Conservation (phyloP, 176 grass and related monocot species). For the Saccharum officinarum region DNA sequence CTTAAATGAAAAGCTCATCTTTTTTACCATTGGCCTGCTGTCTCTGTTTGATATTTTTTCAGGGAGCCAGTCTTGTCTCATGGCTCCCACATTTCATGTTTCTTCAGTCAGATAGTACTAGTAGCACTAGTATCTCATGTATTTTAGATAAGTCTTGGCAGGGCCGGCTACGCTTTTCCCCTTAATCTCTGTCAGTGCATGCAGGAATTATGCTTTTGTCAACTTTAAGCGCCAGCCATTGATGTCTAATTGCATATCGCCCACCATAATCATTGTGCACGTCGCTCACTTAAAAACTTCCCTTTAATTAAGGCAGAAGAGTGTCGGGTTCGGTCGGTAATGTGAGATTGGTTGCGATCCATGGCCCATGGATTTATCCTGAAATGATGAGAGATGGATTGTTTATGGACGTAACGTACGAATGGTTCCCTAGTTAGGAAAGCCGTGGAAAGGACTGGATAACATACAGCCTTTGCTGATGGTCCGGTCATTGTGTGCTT, state of each 20-base stretch:
- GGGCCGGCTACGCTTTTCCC: not conserved
- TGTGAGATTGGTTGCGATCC: conserved; percentile 10
- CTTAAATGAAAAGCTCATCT: conserved; percentile 34
- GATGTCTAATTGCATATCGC: conserved; percentile 33
- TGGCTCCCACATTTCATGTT: conserved; percentile 29
- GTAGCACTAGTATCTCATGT: not conserved
- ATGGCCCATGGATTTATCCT: conserved; percentile 27
- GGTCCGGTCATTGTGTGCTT: conserved; percentile 34
- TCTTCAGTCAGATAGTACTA: conserved; percentile 28
- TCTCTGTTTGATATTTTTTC: conserved; percentile 45
- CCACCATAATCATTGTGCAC: conserved; percentile 43
- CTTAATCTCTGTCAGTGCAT: conserved; percentile 7
- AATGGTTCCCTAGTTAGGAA: conserved; percentile 28
- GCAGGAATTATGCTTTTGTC: conserved; percentile 35
- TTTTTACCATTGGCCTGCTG: conserved; percentile 28
- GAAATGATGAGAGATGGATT: conserved; percentile 31
- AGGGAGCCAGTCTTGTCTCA: conserved; percentile 11
- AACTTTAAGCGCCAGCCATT: conserved; percentile 48
- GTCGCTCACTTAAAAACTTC: conserved; percentile 20
- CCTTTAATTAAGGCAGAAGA: conserved; percentile 10
- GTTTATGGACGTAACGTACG: conserved; percentile 42
- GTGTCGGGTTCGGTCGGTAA: not conserved
- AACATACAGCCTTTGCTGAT: conserved; percentile 26
- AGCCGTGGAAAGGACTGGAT: conserved; percentile 34
- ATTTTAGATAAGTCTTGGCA: not conserved